phyloP scores from a whole-genome alignment of 1,284 basidiomycete genomes.

The Neonothopanus nambi region DNA sequence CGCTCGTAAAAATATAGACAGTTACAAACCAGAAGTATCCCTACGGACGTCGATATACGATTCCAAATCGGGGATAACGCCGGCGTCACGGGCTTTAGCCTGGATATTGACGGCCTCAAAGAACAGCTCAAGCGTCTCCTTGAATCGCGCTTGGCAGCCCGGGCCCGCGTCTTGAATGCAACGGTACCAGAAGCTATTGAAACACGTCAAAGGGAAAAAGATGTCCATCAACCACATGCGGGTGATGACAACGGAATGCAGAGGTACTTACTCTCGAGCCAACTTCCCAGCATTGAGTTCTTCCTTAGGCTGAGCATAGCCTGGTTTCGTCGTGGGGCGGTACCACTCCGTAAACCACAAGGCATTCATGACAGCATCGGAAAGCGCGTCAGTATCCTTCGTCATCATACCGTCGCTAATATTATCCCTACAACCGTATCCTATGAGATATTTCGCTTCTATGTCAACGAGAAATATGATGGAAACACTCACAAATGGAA shows the following conservation, averaged over 20 bases:
- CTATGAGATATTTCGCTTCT: slow-evolving; percentile 2
- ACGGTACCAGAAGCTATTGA: slow-evolving; percentile 51
- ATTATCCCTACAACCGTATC: slow-evolving; percentile 42
- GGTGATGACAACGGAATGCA: background rate
- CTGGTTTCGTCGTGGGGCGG: slow-evolving; percentile 35
- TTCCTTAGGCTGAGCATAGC: slow-evolving; percentile 35
- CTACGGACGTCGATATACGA: slow-evolving; percentile 58
- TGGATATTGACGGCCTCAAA: slow-evolving; percentile 56
- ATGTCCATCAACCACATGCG: slow-evolving; percentile 3
- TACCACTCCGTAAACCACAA: slow-evolving; percentile 47
- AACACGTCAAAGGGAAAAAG: slow-evolving; percentile 12
- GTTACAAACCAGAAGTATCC: slow-evolving; percentile 47
- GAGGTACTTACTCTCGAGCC: slow-evolving; percentile 50
- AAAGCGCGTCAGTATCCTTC: slow-evolving; percentile 45
- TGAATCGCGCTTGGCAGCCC: slow-evolving; percentile 55
- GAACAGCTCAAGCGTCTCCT: slow-evolving; percentile 54
- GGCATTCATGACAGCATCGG: slow-evolving; percentile 53
- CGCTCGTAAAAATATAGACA: background rate
- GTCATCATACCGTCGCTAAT: slow-evolving; percentile 59
- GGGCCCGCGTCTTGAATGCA: slow-evolving; percentile 48
- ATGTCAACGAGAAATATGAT: slow-evolving; percentile 11
- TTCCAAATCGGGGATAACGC: slow-evolving; percentile 51
- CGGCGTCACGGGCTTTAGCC: slow-evolving; percentile 50
- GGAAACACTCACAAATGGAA: slow-evolving; percentile 45
- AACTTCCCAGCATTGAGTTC: slow-evolving; percentile 51